Conservation (phyloP, 768 basidiomycete genomes). For the Pleurotus djamor region DNA sequence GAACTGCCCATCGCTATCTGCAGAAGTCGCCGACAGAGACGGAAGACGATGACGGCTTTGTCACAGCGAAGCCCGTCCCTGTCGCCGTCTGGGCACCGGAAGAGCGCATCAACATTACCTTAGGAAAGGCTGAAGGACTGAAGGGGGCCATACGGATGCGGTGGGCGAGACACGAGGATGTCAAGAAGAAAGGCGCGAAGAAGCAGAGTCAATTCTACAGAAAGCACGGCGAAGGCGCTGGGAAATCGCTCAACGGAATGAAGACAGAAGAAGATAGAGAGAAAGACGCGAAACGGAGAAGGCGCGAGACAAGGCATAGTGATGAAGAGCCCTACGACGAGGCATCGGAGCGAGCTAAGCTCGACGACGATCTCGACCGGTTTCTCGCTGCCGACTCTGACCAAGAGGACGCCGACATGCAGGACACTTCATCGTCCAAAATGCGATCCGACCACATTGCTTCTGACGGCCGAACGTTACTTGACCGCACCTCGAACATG, state of each 20-base stretch:
- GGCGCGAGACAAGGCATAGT: slow-evolving; percentile 26
- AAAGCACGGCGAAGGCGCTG: slow-evolving; percentile 65
- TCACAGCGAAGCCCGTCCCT: slow-evolving; percentile 70
- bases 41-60: slow-evolving; percentile 52
- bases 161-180: slow-evolving; percentile 70
- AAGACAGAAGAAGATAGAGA: slow-evolving; percentile 23
- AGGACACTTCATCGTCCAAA: slow-evolving; percentile 46
- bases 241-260: slow-evolving; percentile 48
- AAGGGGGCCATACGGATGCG: slow-evolving; percentile 70
- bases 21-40: slow-evolving; percentile 51
- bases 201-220: slow-evolving; percentile 76
- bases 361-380: slow-evolving; percentile 70
- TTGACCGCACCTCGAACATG: slow-evolving; percentile 53
- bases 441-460: slow-evolving; percentile 68
- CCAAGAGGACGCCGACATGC: slow-evolving; percentile 12
- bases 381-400: slow-evolving; percentile 55
- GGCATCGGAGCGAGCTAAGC: slow-evolving; percentile 31
- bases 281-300: slow-evolving; percentile 25
- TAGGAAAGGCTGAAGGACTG: slow-evolving; percentile 69
- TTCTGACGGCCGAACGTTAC: slow-evolving; percentile 45
- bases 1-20: slow-evolving; percentile 45
- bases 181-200: slow-evolving; percentile 77
- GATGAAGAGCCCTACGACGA: slow-evolving; percentile 24
- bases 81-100: slow-evolving; percentile 78
- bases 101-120: slow-evolving; percentile 67